A percentile compares a stretch with the other conserved stretches of the same genome.
These are phyloP conservation scores for Candida peoriensis DNA, from an alignment of 805 yeast genomes.

Conservation along the genomic window DNA sequence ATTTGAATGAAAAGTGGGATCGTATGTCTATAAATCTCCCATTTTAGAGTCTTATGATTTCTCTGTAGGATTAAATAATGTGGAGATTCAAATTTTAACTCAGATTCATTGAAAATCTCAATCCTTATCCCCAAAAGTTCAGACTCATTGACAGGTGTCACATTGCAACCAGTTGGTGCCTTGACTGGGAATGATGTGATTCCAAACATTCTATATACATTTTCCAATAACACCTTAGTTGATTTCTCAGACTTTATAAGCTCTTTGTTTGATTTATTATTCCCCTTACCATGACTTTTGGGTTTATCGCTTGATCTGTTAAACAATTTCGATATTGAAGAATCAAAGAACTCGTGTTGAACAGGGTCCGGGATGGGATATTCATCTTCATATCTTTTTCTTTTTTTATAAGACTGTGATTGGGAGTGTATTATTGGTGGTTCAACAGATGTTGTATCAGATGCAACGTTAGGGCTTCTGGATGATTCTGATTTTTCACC, in stretches of 20 bases:
- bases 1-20: conserved; percentile 26
- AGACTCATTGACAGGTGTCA: conserved; percentile 6
- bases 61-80: conserved; percentile 31
- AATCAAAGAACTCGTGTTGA: conserved; percentile 24
- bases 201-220: conserved; percentile 33
- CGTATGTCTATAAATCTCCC: conserved; percentile 34
- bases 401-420: conserved; percentile 2
- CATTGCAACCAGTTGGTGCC: conserved; percentile 27
- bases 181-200: conserved; percentile 34
- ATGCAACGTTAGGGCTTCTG: too few species aligned
- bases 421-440: neutral
- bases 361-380: conserved; percentile 19
- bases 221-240: conserved; percentile 26
- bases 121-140: conserved; percentile 33
- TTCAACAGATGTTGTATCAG: too few species aligned
- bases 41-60: conserved; percentile 21
- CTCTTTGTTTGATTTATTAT: neutral
- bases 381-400: conserved; percentile 11
- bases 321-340: conserved; percentile 13
- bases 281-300: neutral
- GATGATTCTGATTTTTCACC: too few species aligned
- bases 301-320: neutral
- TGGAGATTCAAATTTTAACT: conserved; percentile 28
- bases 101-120: conserved; percentile 30
- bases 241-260: conserved; percentile 5